Evolutionary conservation across 1,284 basidiomycete species (phyloP).

Genomic region (Cryptococcus jaspeensis): DNA sequence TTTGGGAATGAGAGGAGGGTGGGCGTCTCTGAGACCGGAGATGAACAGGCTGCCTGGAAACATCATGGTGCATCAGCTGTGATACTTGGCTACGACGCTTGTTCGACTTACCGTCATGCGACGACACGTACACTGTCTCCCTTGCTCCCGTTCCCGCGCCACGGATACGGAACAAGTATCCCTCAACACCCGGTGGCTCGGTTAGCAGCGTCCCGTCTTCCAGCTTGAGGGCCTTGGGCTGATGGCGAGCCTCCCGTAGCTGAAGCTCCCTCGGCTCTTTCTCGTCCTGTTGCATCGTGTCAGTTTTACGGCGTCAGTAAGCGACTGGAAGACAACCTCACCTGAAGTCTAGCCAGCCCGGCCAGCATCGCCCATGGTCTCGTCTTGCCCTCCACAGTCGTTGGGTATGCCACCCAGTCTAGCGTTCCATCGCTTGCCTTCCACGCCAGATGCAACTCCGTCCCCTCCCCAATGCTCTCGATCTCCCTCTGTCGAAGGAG

Average conservation of each 20-base stretch:
- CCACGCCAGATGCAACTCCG: constrained; percentile 44
- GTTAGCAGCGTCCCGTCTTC: constrained; percentile 39
- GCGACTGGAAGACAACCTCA: constrained; percentile 16
- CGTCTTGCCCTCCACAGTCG: constrained; percentile 32
- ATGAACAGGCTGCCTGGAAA: constrained; percentile 36
- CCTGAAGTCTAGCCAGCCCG: constrained; percentile 35
- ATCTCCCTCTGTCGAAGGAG: constrained; percentile 25
- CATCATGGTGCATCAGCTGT: not conserved
- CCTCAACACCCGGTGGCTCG: constrained; percentile 48
- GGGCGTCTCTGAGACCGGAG: constrained; percentile 22
- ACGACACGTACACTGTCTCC: constrained; percentile 36
- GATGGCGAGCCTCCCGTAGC: constrained; percentile 41
- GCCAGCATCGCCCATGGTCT: constrained; percentile 46
- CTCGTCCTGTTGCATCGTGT: constrained; percentile 8
- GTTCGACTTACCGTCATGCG: constrained; percentile 39
- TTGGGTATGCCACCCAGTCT: constrained; percentile 46
- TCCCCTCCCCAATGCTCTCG: constrained; percentile 7
- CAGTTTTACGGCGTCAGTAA: not conserved
- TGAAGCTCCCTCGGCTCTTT: constrained; percentile 25
- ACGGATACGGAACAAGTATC: constrained; percentile 38
- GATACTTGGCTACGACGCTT: not conserved
- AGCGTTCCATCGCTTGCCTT: constrained; percentile 33
- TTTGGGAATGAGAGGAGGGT: constrained; percentile 36
- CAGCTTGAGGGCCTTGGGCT: constrained; percentile 28
- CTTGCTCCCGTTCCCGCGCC: constrained; percentile 17